These are phyloP conservation scores for Ceratocystis diversiconidia DNA, from an alignment of 2,329 filamentous ascomycete genomes.

Conservation along the genomic window DNA sequence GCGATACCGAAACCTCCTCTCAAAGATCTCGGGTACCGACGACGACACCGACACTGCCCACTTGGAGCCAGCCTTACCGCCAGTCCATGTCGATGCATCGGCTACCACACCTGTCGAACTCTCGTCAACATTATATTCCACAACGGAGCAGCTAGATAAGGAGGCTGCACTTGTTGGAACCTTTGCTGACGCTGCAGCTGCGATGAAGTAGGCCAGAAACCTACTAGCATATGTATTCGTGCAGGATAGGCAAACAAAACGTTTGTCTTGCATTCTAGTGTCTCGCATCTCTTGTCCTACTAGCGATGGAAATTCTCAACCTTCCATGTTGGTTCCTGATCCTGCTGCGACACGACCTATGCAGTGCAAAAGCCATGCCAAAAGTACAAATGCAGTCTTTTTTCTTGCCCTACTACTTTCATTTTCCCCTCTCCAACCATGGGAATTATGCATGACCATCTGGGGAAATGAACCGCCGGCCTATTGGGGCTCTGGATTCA, in stretches of 20 bases:
- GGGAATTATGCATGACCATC: not conserved
- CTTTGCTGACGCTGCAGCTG: conserved; percentile 44
- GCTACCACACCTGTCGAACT: conserved; percentile 38
- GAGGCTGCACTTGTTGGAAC: conserved; percentile 42
- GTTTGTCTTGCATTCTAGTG: too few relatives aligned
- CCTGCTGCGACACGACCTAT: not conserved
- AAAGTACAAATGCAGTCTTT: not conserved
- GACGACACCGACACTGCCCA: conserved; percentile 30
- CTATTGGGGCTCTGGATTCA: not conserved
- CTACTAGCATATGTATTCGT: too few relatives aligned
- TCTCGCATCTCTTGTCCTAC: not conserved
- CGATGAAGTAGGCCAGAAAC: conserved; percentile 25
- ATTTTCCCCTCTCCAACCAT: not conserved
- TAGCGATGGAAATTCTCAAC: not conserved
- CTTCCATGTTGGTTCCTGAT: not conserved
- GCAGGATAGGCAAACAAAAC: too few relatives aligned
- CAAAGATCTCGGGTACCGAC: conserved; percentile 40
- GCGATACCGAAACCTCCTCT: conserved; percentile 47
- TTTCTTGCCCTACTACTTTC: not conserved
- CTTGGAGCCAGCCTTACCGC: conserved; percentile 30
- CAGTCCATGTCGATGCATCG: conserved; percentile 29
- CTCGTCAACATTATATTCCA: not conserved
- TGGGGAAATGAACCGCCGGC: not conserved
- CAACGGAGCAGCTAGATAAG: conserved; percentile 32
- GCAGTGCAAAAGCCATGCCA: not conserved